Percentiles rank a stretch among this genome's conserved stretches.
Evolutionary conservation across 2,329 filamentous ascomycete genomes (phyloP).

Genomic region (Penicillium sp.): DNA sequence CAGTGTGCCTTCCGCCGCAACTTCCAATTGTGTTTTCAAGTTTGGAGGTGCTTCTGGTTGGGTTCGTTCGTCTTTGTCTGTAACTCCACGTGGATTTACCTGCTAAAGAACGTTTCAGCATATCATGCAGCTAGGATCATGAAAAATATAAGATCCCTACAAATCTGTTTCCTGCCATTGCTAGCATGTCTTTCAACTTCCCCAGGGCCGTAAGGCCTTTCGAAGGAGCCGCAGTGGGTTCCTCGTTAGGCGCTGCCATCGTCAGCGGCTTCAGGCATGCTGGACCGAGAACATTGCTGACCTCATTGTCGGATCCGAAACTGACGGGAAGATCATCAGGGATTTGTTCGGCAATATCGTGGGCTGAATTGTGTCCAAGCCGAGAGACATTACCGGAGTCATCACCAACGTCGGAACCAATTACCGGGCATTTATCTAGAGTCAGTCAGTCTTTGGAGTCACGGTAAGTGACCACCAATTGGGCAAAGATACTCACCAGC

Average conservation of each 20-base stretch:
- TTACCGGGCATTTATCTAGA: background rate
- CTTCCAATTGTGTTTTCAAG: background rate
- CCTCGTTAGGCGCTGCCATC: background rate
- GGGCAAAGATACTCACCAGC: background rate
- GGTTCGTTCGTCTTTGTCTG: background rate
- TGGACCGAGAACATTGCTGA: background rate
- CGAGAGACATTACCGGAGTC: background rate
- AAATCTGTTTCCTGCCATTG: background rate
- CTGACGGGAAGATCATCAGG: background rate
- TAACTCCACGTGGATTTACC: background rate
- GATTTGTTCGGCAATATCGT: background rate
- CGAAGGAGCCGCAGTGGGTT: background rate
- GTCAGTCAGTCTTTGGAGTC: background rate
- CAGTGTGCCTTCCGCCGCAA: background rate
- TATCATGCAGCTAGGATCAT: too few relatives aligned
- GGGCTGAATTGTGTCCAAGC: background rate
- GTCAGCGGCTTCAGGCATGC: background rate
- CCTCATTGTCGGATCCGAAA: background rate
- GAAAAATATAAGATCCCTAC: background rate
- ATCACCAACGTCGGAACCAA: background rate
- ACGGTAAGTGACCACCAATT: too few relatives aligned
- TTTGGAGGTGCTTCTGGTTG: background rate
- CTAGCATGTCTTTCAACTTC: background rate
- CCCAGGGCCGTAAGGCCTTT: background rate
- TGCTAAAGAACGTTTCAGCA: background rate